Evolutionary conservation across 352 stramenopile species (phyloP).

Genomic region (Peronospora belbahrii): DNA sequence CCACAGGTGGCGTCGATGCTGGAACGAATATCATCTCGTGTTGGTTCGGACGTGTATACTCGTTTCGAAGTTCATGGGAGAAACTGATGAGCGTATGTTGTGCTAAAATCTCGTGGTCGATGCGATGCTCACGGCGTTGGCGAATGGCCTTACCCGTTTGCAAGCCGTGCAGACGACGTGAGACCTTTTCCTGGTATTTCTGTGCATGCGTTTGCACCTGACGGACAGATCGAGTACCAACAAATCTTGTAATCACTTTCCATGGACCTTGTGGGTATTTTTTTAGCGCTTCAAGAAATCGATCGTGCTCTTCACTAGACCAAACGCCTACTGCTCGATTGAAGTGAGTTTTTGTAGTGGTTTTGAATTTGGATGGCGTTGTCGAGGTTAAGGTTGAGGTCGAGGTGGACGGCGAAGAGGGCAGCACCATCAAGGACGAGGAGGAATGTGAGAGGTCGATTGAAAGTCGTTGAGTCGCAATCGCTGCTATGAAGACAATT

Average conservation of each 20-base stretch:
- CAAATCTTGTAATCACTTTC: constrained; percentile 34
- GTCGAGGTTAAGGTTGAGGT: no score
- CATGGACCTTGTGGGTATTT: constrained; percentile 45
- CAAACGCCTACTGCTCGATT: constrained; percentile 33
- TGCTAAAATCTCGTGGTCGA: constrained; percentile 45
- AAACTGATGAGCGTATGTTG: constrained; percentile 31
- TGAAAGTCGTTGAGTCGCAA: constrained; percentile 1
- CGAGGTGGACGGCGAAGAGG: no score
- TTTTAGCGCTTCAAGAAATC: constrained; percentile 44
- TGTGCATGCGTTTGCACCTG: constrained; percentile 64
- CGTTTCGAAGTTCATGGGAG: constrained; percentile 17
- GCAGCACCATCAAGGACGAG: constrained; percentile 4
- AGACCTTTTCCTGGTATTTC: constrained; percentile 72
- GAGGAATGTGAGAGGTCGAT: constrained; percentile 10
- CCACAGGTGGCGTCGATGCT: background rate
- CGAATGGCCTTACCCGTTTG: constrained; percentile 45
- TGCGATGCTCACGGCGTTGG: constrained; percentile 43
- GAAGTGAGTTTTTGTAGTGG: background rate
- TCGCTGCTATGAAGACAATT: constrained; percentile 20
- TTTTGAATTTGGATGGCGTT: constrained; percentile 4
- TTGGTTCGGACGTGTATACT: constrained; percentile 12
- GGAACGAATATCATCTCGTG: constrained; percentile 2
- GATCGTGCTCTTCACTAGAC: constrained; percentile 52
- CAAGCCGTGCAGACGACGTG: constrained; percentile 46
- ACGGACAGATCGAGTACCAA: constrained; percentile 46